phyloP scores from a whole-genome alignment of 371 early-diverging fungal genomes.

The Blakeslea trispora region DNA sequence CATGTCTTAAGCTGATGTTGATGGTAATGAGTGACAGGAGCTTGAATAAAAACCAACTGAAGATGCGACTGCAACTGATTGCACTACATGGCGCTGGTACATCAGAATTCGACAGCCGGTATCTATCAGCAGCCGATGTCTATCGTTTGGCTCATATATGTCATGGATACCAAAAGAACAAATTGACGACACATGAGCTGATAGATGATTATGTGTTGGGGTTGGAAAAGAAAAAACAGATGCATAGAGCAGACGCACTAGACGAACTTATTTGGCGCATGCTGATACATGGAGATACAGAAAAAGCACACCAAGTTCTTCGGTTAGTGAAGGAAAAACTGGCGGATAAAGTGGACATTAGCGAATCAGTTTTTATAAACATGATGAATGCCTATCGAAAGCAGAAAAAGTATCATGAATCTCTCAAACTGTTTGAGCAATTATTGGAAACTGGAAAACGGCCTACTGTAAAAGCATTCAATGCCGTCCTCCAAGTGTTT shows the following conservation, averaged over 20 bases:
- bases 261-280: conserved; percentile 34
- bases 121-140: conserved; percentile 27
- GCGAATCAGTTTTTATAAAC: conserved; percentile 32
- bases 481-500: conserved; percentile 47
- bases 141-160: conserved; percentile 31
- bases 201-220: conserved; percentile 23
- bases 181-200: conserved; percentile 10
- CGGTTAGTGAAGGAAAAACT: conserved; percentile 3
- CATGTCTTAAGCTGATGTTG: conserved; percentile 32
- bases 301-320: conserved; percentile 22
- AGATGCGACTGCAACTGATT: conserved; percentile 22
- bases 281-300: conserved; percentile 14
- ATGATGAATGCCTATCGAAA: conserved; percentile 33
- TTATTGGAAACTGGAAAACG: conserved; percentile 34
- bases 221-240: conserved; percentile 18
- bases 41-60: conserved; percentile 23
- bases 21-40: conserved; percentile 24
- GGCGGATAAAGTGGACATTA: conserved; percentile 8
- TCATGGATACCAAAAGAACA: conserved; percentile 15
- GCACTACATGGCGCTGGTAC: conserved; percentile 26
- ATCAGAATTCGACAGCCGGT: conserved; percentile 19
- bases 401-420: conserved; percentile 26
- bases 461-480: conserved; percentile 48
- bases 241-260: conserved; percentile 24
- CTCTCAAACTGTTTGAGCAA: conserved; percentile 42